Evolutionary conservation across 305 asterid genomes (phyloP).

Genomic region (Solanum hybrid): DNA sequence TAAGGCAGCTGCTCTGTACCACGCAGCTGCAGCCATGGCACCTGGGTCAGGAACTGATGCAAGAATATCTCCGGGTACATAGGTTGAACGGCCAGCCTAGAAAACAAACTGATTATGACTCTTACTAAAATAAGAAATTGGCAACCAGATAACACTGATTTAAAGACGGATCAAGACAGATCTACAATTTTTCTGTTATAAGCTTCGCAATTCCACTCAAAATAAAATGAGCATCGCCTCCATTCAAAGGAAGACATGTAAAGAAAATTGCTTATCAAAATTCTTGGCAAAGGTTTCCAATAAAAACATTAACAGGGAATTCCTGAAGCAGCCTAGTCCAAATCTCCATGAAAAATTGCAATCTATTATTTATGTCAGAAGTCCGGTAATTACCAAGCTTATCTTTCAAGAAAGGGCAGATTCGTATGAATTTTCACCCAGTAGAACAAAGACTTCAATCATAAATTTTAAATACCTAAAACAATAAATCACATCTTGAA

Average conservation of each 20-base stretch:
- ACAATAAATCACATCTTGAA: background rate
- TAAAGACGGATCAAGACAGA: background rate
- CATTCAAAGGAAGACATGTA: background rate
- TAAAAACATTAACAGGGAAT: background rate
- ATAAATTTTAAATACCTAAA: background rate
- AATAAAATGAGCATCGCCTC: background rate
- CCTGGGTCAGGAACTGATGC: constrained; percentile 92
- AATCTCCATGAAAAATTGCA: background rate
- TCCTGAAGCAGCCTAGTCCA: background rate
- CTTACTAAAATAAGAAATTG: background rate
- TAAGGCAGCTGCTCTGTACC: constrained; percentile 83
- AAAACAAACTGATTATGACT: constrained; percentile 13
- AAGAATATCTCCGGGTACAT: constrained; percentile 62
- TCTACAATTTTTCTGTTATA: background rate
- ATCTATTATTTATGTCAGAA: background rate
- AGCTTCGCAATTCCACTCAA: background rate
- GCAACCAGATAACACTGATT: background rate
- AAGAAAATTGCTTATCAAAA: background rate
- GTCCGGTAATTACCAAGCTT: background rate
- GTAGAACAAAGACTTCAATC: background rate
- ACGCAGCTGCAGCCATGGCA: constrained; percentile 89
- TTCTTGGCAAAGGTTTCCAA: background rate
- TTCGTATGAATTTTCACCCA: background rate
- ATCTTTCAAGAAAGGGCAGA: background rate
- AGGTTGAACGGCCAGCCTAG: constrained; percentile 95